These are phyloP conservation scores for Cetraspora pellucida DNA, from an alignment of 192 early-diverging fungal species.

Conservation along the genomic window DNA sequence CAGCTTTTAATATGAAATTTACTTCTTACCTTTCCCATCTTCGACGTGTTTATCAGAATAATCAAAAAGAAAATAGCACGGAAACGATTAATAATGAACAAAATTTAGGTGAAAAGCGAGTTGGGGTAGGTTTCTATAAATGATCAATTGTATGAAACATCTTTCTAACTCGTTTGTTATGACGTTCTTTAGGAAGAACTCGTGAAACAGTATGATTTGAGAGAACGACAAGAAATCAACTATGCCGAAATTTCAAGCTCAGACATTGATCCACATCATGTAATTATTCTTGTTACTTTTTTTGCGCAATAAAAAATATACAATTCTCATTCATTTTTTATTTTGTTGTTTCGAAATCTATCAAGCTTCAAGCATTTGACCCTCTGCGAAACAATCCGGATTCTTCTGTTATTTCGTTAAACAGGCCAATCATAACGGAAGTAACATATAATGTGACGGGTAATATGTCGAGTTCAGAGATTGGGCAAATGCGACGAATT, in stretches of 20 bases:
- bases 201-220: constrained; percentile 4
- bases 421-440: constrained; percentile 12
- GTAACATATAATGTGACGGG: too few species aligned
- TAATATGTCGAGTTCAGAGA: too few species aligned
- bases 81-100: constrained; percentile 20
- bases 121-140: constrained; percentile 28
- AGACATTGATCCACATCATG: constrained; percentile 22
- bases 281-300: constrained; percentile 11
- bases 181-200: constrained; percentile 23
- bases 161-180: constrained; percentile 23
- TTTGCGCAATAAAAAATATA: neutral
- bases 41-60: constrained; percentile 12
- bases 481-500: too few species aligned
- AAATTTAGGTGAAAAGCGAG: constrained; percentile 22
- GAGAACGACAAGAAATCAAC: constrained; percentile 9
- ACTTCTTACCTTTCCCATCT: constrained; percentile 1
- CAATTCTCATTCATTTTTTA: constrained; percentile 3
- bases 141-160: constrained; percentile 16
- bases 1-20: constrained; percentile 6
- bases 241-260: constrained; percentile 12
- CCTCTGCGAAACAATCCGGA: neutral
- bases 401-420: neutral
- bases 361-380: neutral
- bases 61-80: constrained; percentile 4
- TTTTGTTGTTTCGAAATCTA: neutral